Base-by-base conservation (phyloP, 225 moss, liverwort and hornwort species). In the Pleurozium schreberi region DNA sequence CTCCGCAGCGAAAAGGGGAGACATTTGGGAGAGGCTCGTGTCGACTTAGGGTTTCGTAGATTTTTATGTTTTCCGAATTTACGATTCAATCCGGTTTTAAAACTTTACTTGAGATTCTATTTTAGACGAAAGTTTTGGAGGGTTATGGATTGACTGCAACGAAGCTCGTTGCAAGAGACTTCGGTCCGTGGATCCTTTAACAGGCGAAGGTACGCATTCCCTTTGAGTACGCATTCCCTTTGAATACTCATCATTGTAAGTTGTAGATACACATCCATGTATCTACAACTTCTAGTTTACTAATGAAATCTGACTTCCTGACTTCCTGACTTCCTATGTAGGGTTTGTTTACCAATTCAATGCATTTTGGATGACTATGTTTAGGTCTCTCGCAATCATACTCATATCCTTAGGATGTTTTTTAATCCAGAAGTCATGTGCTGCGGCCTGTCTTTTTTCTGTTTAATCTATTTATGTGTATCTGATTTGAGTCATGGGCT, bases 151-250 rank as follows among this genome's bases (percentile, higher is more conserved):
- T 26, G 40, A 43, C 81, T 81, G 87, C 47, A 71, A 84, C 60
- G 43, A 71, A 34, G 65, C 28, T 85, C 50, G 58, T 82, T 53
- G 62, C 45, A 21, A 8, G 66, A 14, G 75, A 74, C 23, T 11
- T 86, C 57, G 83, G 60, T 45, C 15, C 18, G 33, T 84, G 40
- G 96, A 96, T 92, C 90, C 90, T 92, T 85, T 82, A 88, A 80
- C 87, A 27, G 93, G 93, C 70, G 97, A 95, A 95, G 97, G 97
- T 97, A 95, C 70, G 30, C 70, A 26, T 85, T 34, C 58, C 42
- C 53, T 45, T 74, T 64, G 34, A 88, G n/a, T n/a, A n/a, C n/a
- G n/a, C n/a, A n/a, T n/a, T n/a, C n/a, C n/a, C n/a, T n/a, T n/a
- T n/a, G n/a, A n/a, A 57, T 89, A 63, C 68, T 89, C 9, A 75